Base-by-base conservation (phyloP, 805 yeast genomes). In the Candida chauliodis region DNA sequence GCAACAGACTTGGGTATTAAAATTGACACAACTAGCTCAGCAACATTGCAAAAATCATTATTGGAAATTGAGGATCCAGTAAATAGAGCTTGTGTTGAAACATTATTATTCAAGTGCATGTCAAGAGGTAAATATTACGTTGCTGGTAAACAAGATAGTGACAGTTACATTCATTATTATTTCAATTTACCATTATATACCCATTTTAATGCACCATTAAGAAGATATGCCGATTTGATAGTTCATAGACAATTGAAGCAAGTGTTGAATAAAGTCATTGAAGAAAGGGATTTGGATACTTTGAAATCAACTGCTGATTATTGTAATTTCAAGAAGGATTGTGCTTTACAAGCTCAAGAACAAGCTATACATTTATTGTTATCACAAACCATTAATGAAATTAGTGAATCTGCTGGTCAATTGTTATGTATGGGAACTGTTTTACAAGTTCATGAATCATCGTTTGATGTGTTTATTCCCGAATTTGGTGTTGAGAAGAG, bases 401-500 rank as follows among this genome's bases (percentile, higher is more conserved):
- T 86, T 75, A 68, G 77, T 46, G 77, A 73, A 37, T 63, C 73
- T 11, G 80, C 91, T 11, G 96, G 95, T 2, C 96, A 88, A 58
- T 58, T 88, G 36, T 71, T 91, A 46, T 79, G 89, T 27, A 79
- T 81, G 76, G 97, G 95, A 11, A 78, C 88, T 11, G 93, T 91
- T 13, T 63, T 88, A 18, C 96, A 89, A 59, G 97, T 91, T 8
- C 90, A 91, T 58, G 98, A 93, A 61, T 86, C 96, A 1, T 87
- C 98, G 2, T 93, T 93, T 64, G 99, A 93, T 59, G 91, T 90
- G 3, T 78, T 84, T 48, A 71, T 90, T 45, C 96, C 96, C 2
- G 96, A 88, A 48, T 84, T 89, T 64, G 97, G 97, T 30, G 84
- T 90, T 50, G 97, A 90, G 57, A 90, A 90, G 61, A 75, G 97